These are phyloP conservation scores for Tilletia caries DNA, from an alignment of 1,284 basidiomycete species.

Conservation along the genomic window DNA sequence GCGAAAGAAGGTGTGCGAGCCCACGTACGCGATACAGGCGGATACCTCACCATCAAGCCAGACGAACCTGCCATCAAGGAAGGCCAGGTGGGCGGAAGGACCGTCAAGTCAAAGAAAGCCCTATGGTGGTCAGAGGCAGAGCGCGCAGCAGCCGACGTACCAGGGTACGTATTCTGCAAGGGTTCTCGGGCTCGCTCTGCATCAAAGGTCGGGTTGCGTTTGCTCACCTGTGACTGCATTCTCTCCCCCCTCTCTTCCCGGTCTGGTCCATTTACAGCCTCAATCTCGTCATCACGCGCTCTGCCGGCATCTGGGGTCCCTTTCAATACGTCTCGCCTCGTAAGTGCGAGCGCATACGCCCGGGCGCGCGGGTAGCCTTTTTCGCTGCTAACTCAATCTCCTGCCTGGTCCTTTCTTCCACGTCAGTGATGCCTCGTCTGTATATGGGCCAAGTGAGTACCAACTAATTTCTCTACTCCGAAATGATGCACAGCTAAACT, in stretches of 20 bases:
- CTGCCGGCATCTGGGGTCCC: conserved; percentile 35
- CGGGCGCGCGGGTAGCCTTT: conserved; percentile 14
- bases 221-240: too few relatives aligned
- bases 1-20: conserved; percentile 24
- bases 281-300: conserved; percentile 33
- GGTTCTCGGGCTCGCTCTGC: background rate
- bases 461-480: background rate
- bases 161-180: conserved; percentile 11
- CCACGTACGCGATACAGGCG: conserved; percentile 33
- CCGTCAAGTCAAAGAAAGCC: conserved; percentile 20
- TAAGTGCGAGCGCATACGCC: conserved; percentile 16
- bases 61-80: conserved; percentile 28
- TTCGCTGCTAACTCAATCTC: background rate
- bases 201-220: too few relatives aligned
- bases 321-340: conserved; percentile 19
- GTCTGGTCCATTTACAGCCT: conserved; percentile 12
- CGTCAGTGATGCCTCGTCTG: background rate
- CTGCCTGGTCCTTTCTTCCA: background rate
- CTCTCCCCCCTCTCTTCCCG: too few relatives aligned
- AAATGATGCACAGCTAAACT: background rate
- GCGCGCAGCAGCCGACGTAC: conserved; percentile 30
- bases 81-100: conserved; percentile 9
- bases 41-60: conserved; percentile 29
- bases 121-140: conserved; percentile 44
- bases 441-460: conserved; percentile 12